phyloP scores from a whole-genome alignment of 768 basidiomycete genomes.

The Xerocomus spinulosus region DNA sequence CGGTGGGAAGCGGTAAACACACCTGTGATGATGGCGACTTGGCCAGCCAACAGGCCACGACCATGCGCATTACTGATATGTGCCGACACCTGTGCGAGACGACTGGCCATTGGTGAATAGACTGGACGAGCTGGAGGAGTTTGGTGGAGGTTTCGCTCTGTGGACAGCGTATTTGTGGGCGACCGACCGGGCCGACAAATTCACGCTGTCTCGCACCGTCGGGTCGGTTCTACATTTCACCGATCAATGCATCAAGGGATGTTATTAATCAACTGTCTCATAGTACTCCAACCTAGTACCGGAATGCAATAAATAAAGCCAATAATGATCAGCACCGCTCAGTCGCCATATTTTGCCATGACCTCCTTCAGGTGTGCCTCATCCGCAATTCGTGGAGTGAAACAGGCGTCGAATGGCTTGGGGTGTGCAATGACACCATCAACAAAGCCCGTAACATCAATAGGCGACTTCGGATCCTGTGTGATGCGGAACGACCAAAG shows the following conservation, averaged over 20 bases:
- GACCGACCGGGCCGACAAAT: background rate
- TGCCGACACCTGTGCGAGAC: slow-evolving; percentile 65
- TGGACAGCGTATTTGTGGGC: background rate
- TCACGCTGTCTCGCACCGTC: background rate
- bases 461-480: slow-evolving; percentile 47
- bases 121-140: background rate
- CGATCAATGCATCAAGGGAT: background rate
- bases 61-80: slow-evolving; percentile 53
- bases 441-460: slow-evolving; percentile 58
- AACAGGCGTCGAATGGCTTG: slow-evolving; percentile 52
- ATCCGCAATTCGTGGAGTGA: slow-evolving; percentile 43
- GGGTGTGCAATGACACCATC: slow-evolving; percentile 65
- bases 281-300: too few relatives aligned
- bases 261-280: too few relatives aligned
- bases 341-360: slow-evolving; percentile 27
- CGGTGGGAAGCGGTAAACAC: slow-evolving; percentile 19
- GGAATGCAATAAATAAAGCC: background rate
- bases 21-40: slow-evolving; percentile 87
- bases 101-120: slow-evolving; percentile 46
- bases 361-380: slow-evolving; percentile 21
- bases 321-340: background rate
- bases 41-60: slow-evolving; percentile 62
- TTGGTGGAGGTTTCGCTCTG: background rate
- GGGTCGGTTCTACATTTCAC: background rate
- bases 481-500: slow-evolving; percentile 62